A percentile compares a stretch with the other conserved stretches of the same genome.
phyloP scores from a whole-genome alignment of 108 stramenopile genomes.

The Skeletonema costatum region DNA sequence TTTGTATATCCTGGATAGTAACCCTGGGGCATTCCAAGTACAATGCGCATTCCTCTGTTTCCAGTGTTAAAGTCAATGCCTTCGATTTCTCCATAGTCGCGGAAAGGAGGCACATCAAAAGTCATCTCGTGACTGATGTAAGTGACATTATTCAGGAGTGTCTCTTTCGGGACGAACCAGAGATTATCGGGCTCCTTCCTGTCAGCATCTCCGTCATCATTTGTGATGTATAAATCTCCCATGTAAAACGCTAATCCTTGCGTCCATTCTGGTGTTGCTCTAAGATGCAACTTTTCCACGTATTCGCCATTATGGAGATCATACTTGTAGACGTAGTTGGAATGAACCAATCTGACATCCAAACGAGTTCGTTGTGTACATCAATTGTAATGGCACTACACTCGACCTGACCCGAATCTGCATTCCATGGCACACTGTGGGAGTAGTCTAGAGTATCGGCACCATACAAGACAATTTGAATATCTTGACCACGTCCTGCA shows the following conservation, averaged over 20 bases:
- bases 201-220: too few species aligned
- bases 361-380: background rate
- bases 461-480: conserved; percentile 1
- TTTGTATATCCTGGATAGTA: too few species aligned
- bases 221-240: too few species aligned
- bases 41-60: background rate
- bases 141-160: background rate
- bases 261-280: too few species aligned
- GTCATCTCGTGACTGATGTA: background rate
- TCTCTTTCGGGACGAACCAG: too few species aligned
- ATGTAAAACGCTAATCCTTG: too few species aligned
- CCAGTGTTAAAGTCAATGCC: background rate
- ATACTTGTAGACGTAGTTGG: background rate
- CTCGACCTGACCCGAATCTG: background rate
- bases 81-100: background rate
- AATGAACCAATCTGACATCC: background rate
- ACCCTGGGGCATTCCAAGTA: background rate
- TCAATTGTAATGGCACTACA: background rate
- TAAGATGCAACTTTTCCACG: background rate
- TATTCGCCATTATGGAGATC: background rate
- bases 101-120: background rate
- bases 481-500: background rate
- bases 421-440: background rate
- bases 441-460: background rate
- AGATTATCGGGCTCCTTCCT: too few species aligned